A percentile compares a stretch with the other conserved stretches of the same genome.
phyloP scores from a whole-genome alignment of 169 alveolate species.

The Plasmodium cynomolgi region DNA sequence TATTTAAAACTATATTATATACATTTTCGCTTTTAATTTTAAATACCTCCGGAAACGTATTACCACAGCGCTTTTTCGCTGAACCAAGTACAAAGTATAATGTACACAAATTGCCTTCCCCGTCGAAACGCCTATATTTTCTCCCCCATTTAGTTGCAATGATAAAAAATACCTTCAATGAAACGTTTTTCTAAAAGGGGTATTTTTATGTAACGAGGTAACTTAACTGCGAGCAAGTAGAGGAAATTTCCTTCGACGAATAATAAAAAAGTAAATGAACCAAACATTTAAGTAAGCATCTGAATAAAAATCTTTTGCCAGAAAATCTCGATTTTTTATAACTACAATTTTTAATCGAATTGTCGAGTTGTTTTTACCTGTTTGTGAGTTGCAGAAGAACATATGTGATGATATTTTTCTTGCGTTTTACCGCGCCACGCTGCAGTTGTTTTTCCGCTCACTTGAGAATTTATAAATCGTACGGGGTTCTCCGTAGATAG shows the following conservation, averaged over 20 bases:
- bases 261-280: neutral
- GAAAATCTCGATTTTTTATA: neutral
- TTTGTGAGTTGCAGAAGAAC: neutral
- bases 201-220: neutral
- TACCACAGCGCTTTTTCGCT: neutral
- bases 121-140: neutral
- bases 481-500: neutral
- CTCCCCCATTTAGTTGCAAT: neutral
- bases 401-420: neutral
- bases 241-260: neutral
- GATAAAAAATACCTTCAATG: neutral
- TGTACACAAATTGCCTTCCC: neutral
- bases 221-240: neutral
- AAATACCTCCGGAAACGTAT: neutral
- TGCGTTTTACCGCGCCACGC: neutral
- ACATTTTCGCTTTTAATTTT: neutral
- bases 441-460: neutral
- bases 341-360: neutral
- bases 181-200: neutral
- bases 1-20: neutral
- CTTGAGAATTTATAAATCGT: neutral
- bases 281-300: neutral
- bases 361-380: neutral
- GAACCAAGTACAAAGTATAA: neutral
- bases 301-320: neutral